These are phyloP conservation scores for Endotrypanum monterogeii DNA, from an alignment of 208 protist species.

Conservation along the genomic window DNA sequence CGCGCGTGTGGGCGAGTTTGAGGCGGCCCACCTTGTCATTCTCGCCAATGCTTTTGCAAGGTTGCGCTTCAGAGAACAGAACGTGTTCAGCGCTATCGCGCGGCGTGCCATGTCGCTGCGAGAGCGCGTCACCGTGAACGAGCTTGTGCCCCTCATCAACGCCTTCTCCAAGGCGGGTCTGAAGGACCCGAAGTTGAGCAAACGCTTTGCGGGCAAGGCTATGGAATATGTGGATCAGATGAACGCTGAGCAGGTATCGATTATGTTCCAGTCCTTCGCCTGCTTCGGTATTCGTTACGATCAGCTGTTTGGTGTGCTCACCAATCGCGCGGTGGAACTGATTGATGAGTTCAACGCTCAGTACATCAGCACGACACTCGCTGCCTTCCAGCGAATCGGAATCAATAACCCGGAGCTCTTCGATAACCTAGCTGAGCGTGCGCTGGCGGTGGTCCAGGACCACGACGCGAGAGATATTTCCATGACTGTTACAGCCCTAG, in stretches of 20 bases:
- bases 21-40: slow-evolving; percentile 87
- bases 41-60: slow-evolving; percentile 82
- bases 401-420: slow-evolving; percentile 94
- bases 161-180: slow-evolving; percentile 86
- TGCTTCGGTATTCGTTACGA: slow-evolving; percentile 92
- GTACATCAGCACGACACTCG: slow-evolving; percentile 89
- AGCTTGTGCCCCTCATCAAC: slow-evolving; percentile 86
- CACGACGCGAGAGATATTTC: slow-evolving; percentile 88
- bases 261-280: slow-evolving; percentile 89
- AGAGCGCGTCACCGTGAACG: slow-evolving; percentile 89
- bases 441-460: slow-evolving; percentile 89
- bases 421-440: slow-evolving; percentile 91
- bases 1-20: slow-evolving; percentile 88
- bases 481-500: slow-evolving; percentile 85
- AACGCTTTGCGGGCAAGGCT: slow-evolving; percentile 87
- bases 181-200: slow-evolving; percentile 88
- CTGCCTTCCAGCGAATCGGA: slow-evolving; percentile 89
- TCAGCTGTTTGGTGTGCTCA: slow-evolving; percentile 93
- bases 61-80: slow-evolving; percentile 80
- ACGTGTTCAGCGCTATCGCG: slow-evolving; percentile 82
- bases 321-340: slow-evolving; percentile 90
- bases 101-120: slow-evolving; percentile 86
- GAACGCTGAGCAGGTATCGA: slow-evolving; percentile 89
- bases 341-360: slow-evolving; percentile 93
- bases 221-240: slow-evolving; percentile 94